Percentiles rank a stretch among this genome's conserved stretches.
phyloP scores from a whole-genome alignment of 257 asterid species.

The Fraxinus pennsylvanica region DNA sequence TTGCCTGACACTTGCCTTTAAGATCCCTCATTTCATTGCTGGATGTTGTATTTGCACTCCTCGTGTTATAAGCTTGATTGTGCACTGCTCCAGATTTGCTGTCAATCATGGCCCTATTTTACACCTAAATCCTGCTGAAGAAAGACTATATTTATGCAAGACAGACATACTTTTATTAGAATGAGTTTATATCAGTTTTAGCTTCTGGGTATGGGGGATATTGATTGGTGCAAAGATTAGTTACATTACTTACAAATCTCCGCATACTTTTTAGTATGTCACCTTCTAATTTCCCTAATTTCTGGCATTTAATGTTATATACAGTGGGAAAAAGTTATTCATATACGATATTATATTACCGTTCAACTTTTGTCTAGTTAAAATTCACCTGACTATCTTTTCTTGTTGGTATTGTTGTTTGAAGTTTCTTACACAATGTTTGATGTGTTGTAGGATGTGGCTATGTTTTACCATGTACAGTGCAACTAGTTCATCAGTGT shows the following conservation, averaged over 20 bases:
- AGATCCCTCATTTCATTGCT: slow-evolving; percentile 4
- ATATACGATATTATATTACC: background rate
- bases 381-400: background rate
- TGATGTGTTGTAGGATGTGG: slow-evolving; percentile 57
- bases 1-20: slow-evolving; percentile 10
- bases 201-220: no score
- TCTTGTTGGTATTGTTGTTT: slow-evolving; percentile 1
- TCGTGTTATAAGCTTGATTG: background rate
- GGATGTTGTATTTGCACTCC: background rate
- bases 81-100: background rate
- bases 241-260: background rate
- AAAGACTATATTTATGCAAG: background rate
- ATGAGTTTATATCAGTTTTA: background rate
- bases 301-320: slow-evolving; percentile 12
- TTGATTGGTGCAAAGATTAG: background rate
- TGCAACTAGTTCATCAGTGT: slow-evolving; percentile 52
- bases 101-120: slow-evolving; percentile 4
- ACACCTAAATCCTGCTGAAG: background rate
- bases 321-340: background rate
- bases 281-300: slow-evolving; percentile 6
- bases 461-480: slow-evolving; percentile 55
- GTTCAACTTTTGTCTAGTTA: background rate
- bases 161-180: background rate
- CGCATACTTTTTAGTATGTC: background rate
- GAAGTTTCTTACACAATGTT: slow-evolving; percentile 25